A percentile compares a stretch with the other conserved stretches of the same genome.
Conservation (phyloP, 2,329 filamentous ascomycete species). For the Hypoxylon sp. region DNA sequence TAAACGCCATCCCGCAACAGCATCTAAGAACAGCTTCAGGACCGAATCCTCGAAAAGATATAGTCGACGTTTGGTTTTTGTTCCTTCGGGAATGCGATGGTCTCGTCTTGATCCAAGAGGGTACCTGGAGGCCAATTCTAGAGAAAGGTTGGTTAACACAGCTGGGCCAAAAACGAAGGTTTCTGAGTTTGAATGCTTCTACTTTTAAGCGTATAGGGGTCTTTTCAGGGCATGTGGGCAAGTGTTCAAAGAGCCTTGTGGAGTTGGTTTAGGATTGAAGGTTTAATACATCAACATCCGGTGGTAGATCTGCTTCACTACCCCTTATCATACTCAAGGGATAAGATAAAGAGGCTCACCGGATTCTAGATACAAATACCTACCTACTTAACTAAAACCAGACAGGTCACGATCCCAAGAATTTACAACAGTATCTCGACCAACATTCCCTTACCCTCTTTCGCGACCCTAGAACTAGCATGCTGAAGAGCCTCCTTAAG, state of each 20-base stretch:
- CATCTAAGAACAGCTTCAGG: not conserved
- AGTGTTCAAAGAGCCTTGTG: no score
- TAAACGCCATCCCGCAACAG: not conserved
- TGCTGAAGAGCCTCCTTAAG: slow-evolving; percentile 28
- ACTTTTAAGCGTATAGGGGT: not conserved
- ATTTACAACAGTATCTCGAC: slow-evolving; percentile 38
- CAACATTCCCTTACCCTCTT: slow-evolving; percentile 37
- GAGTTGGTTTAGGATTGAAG: no score
- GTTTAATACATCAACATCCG: no score
- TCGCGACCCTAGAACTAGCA: slow-evolving; percentile 25
- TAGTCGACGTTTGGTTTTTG: not conserved
- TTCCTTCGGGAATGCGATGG: not conserved
- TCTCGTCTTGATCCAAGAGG: not conserved
- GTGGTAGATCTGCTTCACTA: no score
- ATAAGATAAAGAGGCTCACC: no score
- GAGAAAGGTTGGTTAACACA: not conserved
- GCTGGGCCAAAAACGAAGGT: not conserved
- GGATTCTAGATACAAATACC: no score
- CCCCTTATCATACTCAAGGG: no score
- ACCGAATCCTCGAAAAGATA: not conserved
- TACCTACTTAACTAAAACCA: no score
- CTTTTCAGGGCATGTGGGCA: not conserved
- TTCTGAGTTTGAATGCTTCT: not conserved
- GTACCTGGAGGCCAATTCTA: no score
- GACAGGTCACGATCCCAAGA: not conserved